These are phyloP conservation scores for Debaryomyces tyrocola DNA, from an alignment of 805 yeast genomes.

Conservation along the genomic window DNA sequence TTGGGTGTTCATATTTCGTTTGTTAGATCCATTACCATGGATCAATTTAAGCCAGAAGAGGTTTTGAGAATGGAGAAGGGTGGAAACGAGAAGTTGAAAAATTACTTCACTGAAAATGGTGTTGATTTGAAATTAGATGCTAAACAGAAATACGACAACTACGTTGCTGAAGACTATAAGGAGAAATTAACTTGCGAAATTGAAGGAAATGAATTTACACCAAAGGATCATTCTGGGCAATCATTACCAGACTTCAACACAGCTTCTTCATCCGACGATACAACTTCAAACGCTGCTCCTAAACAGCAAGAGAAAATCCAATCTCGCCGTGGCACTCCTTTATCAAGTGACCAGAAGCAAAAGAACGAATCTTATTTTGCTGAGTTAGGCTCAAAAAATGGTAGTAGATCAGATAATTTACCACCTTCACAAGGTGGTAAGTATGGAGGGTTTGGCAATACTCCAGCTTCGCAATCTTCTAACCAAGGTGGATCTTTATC, in stretches of 20 bases:
- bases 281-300: slow-evolving; percentile 8
- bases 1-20: slow-evolving; percentile 96
- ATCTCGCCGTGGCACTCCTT: slow-evolving; percentile 46
- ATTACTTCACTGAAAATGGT: slow-evolving; percentile 71
- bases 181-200: slow-evolving; percentile 71
- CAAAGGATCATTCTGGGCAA: slow-evolving; percentile 59
- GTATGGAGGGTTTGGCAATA: slow-evolving; percentile 87
- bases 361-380: slow-evolving; percentile 84
- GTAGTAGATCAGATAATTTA: slow-evolving; percentile 67
- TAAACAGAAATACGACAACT: slow-evolving; percentile 77
- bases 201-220: slow-evolving; percentile 69
- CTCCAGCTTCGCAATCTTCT: slow-evolving; percentile 45
- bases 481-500: slow-evolving; percentile 43
- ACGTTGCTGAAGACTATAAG: slow-evolving; percentile 93
- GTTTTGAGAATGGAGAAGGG: slow-evolving; percentile 89
- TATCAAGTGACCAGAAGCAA: slow-evolving; percentile 41
- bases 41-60: slow-evolving; percentile 94
- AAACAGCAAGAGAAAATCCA: slow-evolving; percentile 25
- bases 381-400: slow-evolving; percentile 70
- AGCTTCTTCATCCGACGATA: not conserved
- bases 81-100: slow-evolving; percentile 77
- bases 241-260: slow-evolving; percentile 31
- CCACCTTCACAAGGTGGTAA: slow-evolving; percentile 96
- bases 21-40: slow-evolving; percentile 97
- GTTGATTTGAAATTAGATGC: slow-evolving; percentile 64